Conservation (phyloP, 1,284 basidiomycete species). For the Irpex rosettiformis region DNA sequence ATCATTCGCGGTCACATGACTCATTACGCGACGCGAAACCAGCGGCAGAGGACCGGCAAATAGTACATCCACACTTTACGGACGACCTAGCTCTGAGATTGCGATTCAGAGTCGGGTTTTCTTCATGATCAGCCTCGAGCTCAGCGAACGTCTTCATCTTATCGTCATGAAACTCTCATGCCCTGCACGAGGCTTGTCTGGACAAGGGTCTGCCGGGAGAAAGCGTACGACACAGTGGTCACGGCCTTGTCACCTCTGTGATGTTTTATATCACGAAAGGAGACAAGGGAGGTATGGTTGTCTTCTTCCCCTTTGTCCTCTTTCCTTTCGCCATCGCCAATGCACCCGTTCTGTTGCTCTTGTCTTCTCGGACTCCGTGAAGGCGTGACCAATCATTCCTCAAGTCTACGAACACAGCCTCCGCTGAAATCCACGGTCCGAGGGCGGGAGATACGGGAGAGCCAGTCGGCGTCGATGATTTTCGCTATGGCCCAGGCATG, state of each 20-base stretch:
- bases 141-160: too few species aligned
- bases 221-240: not conserved
- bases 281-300: not conserved
- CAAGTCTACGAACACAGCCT: not conserved
- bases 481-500: too few species aligned
- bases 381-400: not conserved
- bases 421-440: not conserved
- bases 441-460: too few species aligned
- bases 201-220: not conserved
- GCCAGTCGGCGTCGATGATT: too few species aligned
- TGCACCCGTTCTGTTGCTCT: too few species aligned
- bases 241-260: too few species aligned
- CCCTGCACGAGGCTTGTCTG: not conserved
- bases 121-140: not conserved
- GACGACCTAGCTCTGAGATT: too few species aligned
- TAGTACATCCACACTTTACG: too few species aligned
- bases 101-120: not conserved
- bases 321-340: too few species aligned
- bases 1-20: slow-evolving; percentile 9
- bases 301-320: not conserved
- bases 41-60: too few species aligned
- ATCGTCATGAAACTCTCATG: too few species aligned
- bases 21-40: not conserved
- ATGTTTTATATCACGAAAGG: too few species aligned
- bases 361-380: not conserved